Evolutionary conservation across 2,329 filamentous ascomycete species (phyloP).

Genomic region (Aspergillus glaucus): DNA sequence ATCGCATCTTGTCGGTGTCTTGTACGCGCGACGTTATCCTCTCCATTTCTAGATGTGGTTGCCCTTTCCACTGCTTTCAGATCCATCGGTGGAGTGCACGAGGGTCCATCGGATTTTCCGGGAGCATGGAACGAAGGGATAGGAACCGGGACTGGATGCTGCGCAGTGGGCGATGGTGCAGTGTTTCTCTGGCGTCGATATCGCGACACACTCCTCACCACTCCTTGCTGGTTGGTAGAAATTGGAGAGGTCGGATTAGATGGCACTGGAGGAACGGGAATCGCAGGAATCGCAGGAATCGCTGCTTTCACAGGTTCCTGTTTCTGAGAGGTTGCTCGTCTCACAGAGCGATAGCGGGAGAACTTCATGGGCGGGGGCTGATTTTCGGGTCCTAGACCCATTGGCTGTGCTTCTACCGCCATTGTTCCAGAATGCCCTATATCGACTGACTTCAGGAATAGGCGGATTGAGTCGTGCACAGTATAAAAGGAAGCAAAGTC

Average conservation of each 20-base stretch:
- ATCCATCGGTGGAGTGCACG: not conserved
- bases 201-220: slow-evolving; percentile 30
- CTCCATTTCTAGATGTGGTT: not conserved
- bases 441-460: no score
- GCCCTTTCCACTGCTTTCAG: not conserved
- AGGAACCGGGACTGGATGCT: not conserved
- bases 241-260: slow-evolving; percentile 7
- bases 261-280: slow-evolving; percentile 14
- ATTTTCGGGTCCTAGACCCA: not conserved
- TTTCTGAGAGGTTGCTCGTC: slow-evolving; percentile 37
- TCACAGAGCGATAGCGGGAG: slow-evolving; percentile 54
- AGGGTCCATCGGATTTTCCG: not conserved
- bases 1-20: slow-evolving; percentile 27
- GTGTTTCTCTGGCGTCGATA: slow-evolving; percentile 25
- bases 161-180: not conserved
- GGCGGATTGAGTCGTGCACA: no score
- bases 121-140: not conserved
- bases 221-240: slow-evolving; percentile 2
- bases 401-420: not conserved
- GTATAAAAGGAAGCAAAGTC: not conserved
- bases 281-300: slow-evolving; percentile 2
- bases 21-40: slow-evolving; percentile 15
- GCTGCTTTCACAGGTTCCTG: slow-evolving; percentile 17
- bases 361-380: slow-evolving; percentile 38
- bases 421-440: not conserved